Percentiles rank a stretch among this genome's conserved stretches.
phyloP scores from a whole-genome alignment of 2,329 filamentous ascomycete species.

The Sarocladium brachiariae region DNA sequence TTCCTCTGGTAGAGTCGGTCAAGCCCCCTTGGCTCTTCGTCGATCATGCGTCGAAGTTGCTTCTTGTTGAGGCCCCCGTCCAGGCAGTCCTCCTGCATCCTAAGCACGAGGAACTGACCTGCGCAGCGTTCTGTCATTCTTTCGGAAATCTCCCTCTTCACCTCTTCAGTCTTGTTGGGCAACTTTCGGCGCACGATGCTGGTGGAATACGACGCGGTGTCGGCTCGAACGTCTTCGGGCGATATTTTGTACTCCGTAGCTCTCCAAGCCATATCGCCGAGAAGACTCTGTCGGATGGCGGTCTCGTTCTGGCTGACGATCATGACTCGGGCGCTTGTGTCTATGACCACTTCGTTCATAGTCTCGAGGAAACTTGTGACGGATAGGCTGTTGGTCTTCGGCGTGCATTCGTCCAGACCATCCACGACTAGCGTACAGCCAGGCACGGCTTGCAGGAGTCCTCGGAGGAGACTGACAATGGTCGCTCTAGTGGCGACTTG shows the following conservation, averaged over 20 bases:
- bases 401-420: constrained; percentile 28
- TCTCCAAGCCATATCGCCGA: not conserved
- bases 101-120: constrained; percentile 29
- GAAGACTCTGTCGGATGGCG: constrained; percentile 17
- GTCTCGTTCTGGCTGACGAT: constrained; percentile 20
- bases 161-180: constrained; percentile 16
- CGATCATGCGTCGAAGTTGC: constrained; percentile 21
- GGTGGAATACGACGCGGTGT: constrained; percentile 17
- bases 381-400: not conserved
- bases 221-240: constrained; percentile 17
- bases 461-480: constrained; percentile 16
- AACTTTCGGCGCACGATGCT: constrained; percentile 23
- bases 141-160: constrained; percentile 16
- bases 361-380: constrained; percentile 16
- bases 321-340: constrained; percentile 18
- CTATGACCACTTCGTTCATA: constrained; percentile 10
- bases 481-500: constrained; percentile 13
- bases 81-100: constrained; percentile 21
- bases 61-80: constrained; percentile 19
- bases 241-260: constrained; percentile 16
- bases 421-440: constrained; percentile 21
- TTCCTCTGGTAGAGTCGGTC: constrained; percentile 23
- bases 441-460: constrained; percentile 12
- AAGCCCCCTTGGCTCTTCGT: constrained; percentile 21
- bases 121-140: constrained; percentile 21